Evolutionary conservation across 2,329 filamentous ascomycete genomes (phyloP), one percentile per base, ranked within the genome.

Genomic region (Sarocladium kiliense): DNA sequence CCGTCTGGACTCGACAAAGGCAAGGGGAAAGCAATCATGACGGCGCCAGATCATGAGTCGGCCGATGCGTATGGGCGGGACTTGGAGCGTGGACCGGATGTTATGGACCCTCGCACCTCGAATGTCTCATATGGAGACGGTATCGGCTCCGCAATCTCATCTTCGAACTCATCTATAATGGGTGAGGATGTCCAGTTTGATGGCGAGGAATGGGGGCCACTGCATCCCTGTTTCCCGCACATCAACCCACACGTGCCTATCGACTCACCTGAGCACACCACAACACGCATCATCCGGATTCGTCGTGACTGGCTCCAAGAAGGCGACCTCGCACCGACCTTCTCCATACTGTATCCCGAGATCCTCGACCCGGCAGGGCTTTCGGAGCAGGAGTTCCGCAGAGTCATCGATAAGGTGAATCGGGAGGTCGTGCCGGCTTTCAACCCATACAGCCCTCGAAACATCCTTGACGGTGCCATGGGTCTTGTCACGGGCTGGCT

Each of bases 291-390:
- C 60, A 97, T 99, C 64, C 87, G 94, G 16, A 87, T 99, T 59
- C 86, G 87, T 56, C 82, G 94, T 41, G 94, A 99, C 71, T 99
- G 92, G 89, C 86, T 97, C 72, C 71, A 92, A 27, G 82, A 86
- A 58, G 94, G 93, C 34, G 94, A 99, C 69, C 75, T 96, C 26
- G 93, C 92, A 1, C 94, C 94, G 0, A 91, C 92, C 0, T 97
- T 95, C 67, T 94, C 90, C 16, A 97, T 97, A 64, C 77, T 97
- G 2, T 99, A 99, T 65, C 94, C 94, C 0, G 94, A 99, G 67
- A 96, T 99, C 56, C 77, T 99, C 7, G 92, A 97, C 61, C 90
- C 91, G 0, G 84, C 83, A 0, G 84, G 92, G 30, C 74, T 99
- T 42, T 80, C 84, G 1, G 94, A 99, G 69, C 86, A 87, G 57